These are phyloP conservation scores for Metschnikowia cubensis DNA, from an alignment of 805 yeast genomes.

Conservation along the genomic window DNA sequence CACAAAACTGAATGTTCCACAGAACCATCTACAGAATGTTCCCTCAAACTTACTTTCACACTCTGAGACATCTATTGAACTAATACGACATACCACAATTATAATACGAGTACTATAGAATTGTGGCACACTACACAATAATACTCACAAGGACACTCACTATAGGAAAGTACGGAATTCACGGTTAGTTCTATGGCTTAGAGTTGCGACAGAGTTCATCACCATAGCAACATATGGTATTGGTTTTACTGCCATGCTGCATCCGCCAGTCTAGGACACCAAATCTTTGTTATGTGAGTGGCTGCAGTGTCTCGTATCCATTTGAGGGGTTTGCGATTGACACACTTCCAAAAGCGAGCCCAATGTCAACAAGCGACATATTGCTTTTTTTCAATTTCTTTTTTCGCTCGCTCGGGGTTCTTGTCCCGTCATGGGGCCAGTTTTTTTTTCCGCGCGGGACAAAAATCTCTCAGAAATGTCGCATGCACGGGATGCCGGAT, in stretches of 20 bases:
- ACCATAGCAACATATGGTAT: too few species aligned
- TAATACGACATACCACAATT: too few species aligned
- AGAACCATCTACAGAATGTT: too few species aligned
- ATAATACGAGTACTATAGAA: too few species aligned
- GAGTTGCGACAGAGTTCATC: not conserved
- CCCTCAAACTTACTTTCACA: too few species aligned
- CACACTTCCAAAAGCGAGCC: constrained; percentile 5
- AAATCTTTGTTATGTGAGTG: not conserved
- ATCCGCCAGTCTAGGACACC: not conserved
- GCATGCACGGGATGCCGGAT: constrained; percentile 6
- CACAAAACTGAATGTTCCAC: too few species aligned
- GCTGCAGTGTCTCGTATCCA: constrained; percentile 3
- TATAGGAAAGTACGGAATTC: too few species aligned
- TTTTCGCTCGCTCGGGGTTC: constrained; percentile 1
- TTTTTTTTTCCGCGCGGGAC: not conserved
- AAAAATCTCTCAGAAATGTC: constrained; percentile 16
- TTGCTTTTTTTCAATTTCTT: not conserved
- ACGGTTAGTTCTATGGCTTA: too few species aligned
- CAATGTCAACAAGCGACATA: constrained; percentile 4
- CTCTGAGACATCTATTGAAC: too few species aligned
- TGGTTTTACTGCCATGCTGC: not conserved
- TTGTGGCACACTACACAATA: too few species aligned
- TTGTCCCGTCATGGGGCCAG: not conserved
- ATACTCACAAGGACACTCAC: too few species aligned
- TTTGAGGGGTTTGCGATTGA: constrained; percentile 4